Base-by-base conservation (phyloP, 352 stramenopile species). In the Phytophthora citricola region DNA sequence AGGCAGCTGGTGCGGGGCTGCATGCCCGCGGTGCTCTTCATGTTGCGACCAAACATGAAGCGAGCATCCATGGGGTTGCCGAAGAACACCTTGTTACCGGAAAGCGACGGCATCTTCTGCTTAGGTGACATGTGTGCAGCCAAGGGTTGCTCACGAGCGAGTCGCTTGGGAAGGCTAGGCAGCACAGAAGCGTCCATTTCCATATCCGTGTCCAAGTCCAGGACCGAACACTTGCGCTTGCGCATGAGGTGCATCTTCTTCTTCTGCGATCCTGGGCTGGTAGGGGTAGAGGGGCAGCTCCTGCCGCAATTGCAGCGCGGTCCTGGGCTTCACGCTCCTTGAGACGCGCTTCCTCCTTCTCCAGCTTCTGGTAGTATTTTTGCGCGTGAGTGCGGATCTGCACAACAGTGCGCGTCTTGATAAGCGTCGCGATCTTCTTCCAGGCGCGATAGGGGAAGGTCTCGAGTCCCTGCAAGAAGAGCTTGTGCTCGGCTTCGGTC, bases 371-470 rank as follows among this genome's bases (percentile, higher is more conserved):
- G 65, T 94, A 94, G 72, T 96, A 96, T 73, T 96, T 96, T 45
- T 96, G 88, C 20, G 88, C 88, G 46, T 96, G 88, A 5, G 88
- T 96, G 46, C 88, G 88, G 64, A 96, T 96, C 76, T 96, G 88
- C 56, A 96, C 88, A 39, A 96, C 86, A 6, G 92, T 98, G 54
- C 97, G 81, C 22, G 95, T 98, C 63, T 96, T 95, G 76, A 99
- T 98, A 24, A 95, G 80, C 43, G 85, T 87, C 22, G 92, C 91
- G 20, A 99, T 99, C 74, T 96, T 94, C 78, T 96, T 96, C 88
- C 88, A 96, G 12, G 86, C 88, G 26, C 85, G 83, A 62, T 94
- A 94, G 32, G 85, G 85, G 62, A 94, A 96, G 56, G 83, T 85
- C 68, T 94, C 85, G 41, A 96, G 82, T 0, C 88, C 88, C 61